Percentiles rank a stretch among this genome's conserved stretches.
Evolutionary conservation across 768 basidiomycete species (phyloP).

Genomic region (Macrocybe gigantea): DNA sequence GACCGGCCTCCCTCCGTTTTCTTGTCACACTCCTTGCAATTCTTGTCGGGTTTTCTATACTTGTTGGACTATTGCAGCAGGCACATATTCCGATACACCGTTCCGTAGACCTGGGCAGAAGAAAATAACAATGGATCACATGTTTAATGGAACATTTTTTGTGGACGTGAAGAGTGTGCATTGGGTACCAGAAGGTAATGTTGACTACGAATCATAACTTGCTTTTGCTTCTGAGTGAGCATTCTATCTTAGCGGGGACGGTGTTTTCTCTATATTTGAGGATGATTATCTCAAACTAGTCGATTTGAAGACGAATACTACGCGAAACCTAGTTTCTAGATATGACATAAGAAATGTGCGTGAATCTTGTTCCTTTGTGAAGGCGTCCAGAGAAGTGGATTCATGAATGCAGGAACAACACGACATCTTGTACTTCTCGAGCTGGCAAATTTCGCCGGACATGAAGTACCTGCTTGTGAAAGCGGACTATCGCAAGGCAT

Average conservation of each 20-base stretch:
- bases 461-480: constrained; percentile 86
- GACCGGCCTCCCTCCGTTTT: constrained; percentile 48
- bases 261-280: constrained; percentile 70
- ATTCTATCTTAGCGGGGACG: constrained; percentile 72
- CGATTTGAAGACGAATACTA: constrained; percentile 72
- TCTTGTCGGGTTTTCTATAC: constrained; percentile 52
- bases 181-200: constrained; percentile 89
- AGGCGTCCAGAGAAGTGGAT: constrained; percentile 1
- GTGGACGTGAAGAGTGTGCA: constrained; percentile 42
- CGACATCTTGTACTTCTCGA: constrained; percentile 37
- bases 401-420: constrained; percentile 44
- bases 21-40: constrained; percentile 57
- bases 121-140: constrained; percentile 81
- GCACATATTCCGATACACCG: constrained; percentile 56
- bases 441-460: constrained; percentile 87
- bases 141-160: constrained; percentile 88
- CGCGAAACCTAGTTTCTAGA: constrained; percentile 51
- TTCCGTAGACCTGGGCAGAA: constrained; percentile 47
- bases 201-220: constrained; percentile 10
- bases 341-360: constrained; percentile 63
- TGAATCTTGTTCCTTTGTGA: neutral
- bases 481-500: constrained; percentile 66
- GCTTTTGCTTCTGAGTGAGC: neutral
- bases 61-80: constrained; percentile 80
- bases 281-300: constrained; percentile 70